Percentiles rank a stretch among this genome's conserved stretches.
Evolutionary conservation across 768 basidiomycete genomes (phyloP).

Genomic region (Kwoniella sp.): DNA sequence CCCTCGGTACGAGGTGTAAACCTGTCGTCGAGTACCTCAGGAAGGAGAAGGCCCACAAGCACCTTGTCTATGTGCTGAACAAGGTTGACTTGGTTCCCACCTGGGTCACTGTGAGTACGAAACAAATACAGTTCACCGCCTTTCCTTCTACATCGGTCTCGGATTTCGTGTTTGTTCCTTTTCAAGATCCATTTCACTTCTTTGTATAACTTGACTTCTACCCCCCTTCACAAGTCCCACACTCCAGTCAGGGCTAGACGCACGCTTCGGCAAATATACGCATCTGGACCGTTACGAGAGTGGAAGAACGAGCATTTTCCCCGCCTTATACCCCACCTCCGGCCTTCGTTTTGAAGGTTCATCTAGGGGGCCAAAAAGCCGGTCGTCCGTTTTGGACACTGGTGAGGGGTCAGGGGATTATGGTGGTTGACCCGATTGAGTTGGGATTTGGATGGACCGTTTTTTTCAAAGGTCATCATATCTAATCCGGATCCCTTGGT

Average conservation of each 20-base stretch:
- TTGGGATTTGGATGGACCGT: constrained; percentile 52
- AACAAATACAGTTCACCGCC: no score
- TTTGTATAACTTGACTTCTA: no score
- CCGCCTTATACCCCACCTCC: constrained; percentile 44
- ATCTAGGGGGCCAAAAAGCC: constrained; percentile 39
- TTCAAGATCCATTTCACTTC: constrained; percentile 10
- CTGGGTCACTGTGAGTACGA: constrained; percentile 86
- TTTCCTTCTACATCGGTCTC: no score
- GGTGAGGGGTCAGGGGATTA: constrained; percentile 52
- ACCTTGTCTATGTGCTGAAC: constrained; percentile 93
- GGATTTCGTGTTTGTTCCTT: background rate
- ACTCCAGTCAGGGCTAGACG: constrained; percentile 59
- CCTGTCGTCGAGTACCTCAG: constrained; percentile 87
- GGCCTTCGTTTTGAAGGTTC: constrained; percentile 40
- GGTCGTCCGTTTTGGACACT: constrained; percentile 53
- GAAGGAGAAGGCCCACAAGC: constrained; percentile 97
- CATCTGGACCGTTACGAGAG: constrained; percentile 60
- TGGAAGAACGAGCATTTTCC: constrained; percentile 59
- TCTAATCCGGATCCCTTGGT: constrained; percentile 57
- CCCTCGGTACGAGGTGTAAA: constrained; percentile 90
- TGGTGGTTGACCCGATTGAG: constrained; percentile 57
- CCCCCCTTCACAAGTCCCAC: constrained; percentile 50
- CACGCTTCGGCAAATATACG: constrained; percentile 44
- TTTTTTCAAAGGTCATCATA: constrained; percentile 27
- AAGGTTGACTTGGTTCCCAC: constrained; percentile 98